phyloP scores from a whole-genome alignment of 306 rosid genomes.

The Citrullus colocynthis region DNA sequence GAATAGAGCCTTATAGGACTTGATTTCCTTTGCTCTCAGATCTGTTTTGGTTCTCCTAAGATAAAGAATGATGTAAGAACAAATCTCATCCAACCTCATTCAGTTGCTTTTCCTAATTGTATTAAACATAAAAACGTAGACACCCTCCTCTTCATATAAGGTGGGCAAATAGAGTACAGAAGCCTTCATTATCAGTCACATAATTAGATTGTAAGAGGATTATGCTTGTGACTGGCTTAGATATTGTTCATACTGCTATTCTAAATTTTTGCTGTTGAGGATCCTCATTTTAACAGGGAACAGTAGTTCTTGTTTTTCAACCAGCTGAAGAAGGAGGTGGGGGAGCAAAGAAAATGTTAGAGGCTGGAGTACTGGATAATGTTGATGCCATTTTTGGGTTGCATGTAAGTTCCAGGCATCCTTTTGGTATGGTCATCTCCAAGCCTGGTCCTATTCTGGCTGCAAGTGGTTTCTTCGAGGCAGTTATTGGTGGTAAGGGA shows the following conservation, averaged over 20 bases:
- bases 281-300: constrained; percentile 36
- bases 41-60: too few relatives aligned
- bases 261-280: background rate
- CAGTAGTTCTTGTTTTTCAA: constrained; percentile 81
- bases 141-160: too few relatives aligned
- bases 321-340: constrained; percentile 93
- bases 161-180: too few relatives aligned
- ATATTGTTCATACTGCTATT: background rate
- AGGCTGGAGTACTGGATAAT: constrained; percentile 44
- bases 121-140: too few relatives aligned
- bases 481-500: constrained; percentile 69
- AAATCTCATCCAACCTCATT: too few relatives aligned
- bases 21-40: too few relatives aligned
- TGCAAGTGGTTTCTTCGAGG: constrained; percentile 65
- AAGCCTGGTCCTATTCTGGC: constrained; percentile 61
- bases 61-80: too few relatives aligned
- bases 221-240: background rate
- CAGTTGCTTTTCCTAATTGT: too few relatives aligned
- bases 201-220: too few relatives aligned
- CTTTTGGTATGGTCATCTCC: constrained; percentile 49
- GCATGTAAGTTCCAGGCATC: constrained; percentile 20
- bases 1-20: too few relatives aligned
- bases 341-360: constrained; percentile 69
- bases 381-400: constrained; percentile 64
- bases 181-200: too few relatives aligned